Base-by-base conservation (phyloP, 331 rosid species). In the Spiraea crenata region DNA sequence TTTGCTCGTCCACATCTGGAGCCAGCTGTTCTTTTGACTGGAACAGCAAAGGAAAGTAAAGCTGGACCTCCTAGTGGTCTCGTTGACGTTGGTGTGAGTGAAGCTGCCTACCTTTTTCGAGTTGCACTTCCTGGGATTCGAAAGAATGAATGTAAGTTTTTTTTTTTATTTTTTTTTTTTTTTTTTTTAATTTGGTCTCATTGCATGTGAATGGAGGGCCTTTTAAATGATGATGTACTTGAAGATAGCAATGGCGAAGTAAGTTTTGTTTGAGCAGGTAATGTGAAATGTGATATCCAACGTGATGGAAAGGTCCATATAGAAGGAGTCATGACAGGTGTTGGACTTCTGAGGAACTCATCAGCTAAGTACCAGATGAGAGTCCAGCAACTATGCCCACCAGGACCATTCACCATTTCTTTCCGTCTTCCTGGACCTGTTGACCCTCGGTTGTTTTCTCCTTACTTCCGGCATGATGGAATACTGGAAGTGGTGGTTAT, bases 351-450 rank as follows among this genome's bases (percentile, higher is more conserved):
- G 57, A 81, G 52, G 16, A 90, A 84, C 65, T 83, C 84, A 11
- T 72, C 92, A 17, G 82, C 86, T 0, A 73, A 79, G 65, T 90
- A 73, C 72, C 66, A 79, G 73, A 87, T 86, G 95, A 87, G 79
- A 80, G 77, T 72, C 74, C 88, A 57, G 81, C 88, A 82, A 50
- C 76, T 93, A 41, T 89, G 95, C 75, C 77, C 87, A 3, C 81
- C 99, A 2, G 99, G 97, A 68, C 89, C 97, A 34, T 91, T 95
- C 70, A 77, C 93, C 38, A 67, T 95, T 74, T 85, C 95, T 65
- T 91, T 95, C 75, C 79, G 57, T 55, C 93, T 91, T 38, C 99
- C 99, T 1, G 99, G 99, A 74, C 92, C 99, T 34, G 95, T 95
- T 40, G 96, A 91, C 77, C 95, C 99, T 8, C 87, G 97, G 70